Evolutionary conservation across 208 protist species (phyloP).

Genomic region (Crithidia expoeki): DNA sequence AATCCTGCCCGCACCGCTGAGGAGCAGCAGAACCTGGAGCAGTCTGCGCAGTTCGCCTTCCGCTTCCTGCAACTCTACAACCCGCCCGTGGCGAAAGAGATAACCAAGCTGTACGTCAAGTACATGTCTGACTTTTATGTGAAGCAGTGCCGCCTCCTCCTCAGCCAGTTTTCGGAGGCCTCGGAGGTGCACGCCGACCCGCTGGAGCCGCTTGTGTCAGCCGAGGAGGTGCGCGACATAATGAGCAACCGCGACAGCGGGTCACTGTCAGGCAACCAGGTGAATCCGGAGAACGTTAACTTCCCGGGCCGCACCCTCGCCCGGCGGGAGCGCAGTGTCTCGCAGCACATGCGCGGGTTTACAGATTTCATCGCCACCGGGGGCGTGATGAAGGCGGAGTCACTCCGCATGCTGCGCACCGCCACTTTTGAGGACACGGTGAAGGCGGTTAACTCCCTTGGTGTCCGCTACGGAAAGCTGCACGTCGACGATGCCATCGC

Average conservation of each 20-base stretch:
- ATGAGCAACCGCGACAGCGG: conserved; percentile 67
- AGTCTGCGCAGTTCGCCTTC: conserved; percentile 71
- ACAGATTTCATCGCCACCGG: conserved; percentile 17
- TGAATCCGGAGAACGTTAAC: conserved; percentile 34
- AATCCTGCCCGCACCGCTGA: conserved; percentile 41
- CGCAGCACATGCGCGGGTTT: conserved; percentile 68
- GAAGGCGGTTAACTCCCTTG: conserved; percentile 47
- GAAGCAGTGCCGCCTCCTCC: conserved; percentile 40
- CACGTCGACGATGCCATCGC: conserved; percentile 37
- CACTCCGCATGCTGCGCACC: conserved; percentile 41
- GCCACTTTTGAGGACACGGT: conserved; percentile 71
- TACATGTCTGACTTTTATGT: conserved; percentile 62
- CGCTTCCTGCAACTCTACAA: conserved; percentile 84
- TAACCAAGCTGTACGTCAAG: conserved; percentile 69
- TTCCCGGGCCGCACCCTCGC: conserved; percentile 58
- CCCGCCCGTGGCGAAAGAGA: conserved; percentile 51
- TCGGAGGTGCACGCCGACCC: conserved; percentile 52
- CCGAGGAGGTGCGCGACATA: conserved; percentile 58
- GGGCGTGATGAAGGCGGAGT: conserved; percentile 15
- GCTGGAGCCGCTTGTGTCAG: conserved; percentile 68
- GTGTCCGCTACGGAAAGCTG: conserved; percentile 53
- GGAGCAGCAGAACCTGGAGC: conserved; percentile 61
- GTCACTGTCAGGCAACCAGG: conserved; percentile 59
- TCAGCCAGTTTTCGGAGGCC: conserved; percentile 52
- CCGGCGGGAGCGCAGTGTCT: conserved; percentile 73